A percentile compares a stretch with the other conserved stretches of the same genome.
Conservation (phyloP, 495 filamentous ascomycete genomes). For the Lasiosphaeria hispida region DNA sequence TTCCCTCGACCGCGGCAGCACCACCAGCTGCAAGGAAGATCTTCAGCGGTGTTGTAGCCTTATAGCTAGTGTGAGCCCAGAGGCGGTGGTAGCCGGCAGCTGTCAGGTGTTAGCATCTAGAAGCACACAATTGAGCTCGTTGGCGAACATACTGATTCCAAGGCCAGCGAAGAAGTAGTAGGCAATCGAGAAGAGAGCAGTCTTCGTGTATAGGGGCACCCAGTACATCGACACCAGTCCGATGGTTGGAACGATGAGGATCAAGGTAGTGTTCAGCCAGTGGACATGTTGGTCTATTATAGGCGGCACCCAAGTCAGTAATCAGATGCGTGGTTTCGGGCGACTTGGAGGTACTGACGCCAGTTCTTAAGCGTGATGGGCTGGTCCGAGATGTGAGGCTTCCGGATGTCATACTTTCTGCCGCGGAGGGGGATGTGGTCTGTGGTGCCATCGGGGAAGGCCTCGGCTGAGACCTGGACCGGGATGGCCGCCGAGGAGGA, state of each 20-base stretch:
- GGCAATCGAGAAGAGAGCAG: conserved; percentile 71
- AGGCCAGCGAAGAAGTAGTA: conserved; percentile 94
- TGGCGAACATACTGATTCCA: conserved; percentile 67
- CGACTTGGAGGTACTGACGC: conserved; percentile 27
- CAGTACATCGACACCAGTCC: conserved; percentile 77
- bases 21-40: conserved; percentile 91
- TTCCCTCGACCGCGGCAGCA: conserved; percentile 93
- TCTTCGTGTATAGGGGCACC: conserved; percentile 74
- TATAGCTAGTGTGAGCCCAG: conserved; percentile 95
- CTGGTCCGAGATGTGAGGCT: conserved; percentile 53
- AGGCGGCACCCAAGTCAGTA: not conserved
- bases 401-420: conserved; percentile 48
- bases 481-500: conserved; percentile 36
- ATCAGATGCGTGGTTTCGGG: too few species aligned
- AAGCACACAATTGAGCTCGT: not conserved
- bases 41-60: conserved; percentile 80
- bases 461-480: conserved; percentile 26
- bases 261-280: conserved; percentile 87
- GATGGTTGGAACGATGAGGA: conserved; percentile 76
- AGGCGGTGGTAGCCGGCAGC: conserved; percentile 76
- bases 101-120: conserved; percentile 21
- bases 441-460: conserved; percentile 48
- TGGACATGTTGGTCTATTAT: conserved; percentile 88
- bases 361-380: conserved; percentile 84
- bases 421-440: conserved; percentile 46